Base-by-base conservation (phyloP, 345 rosid genomes). In the Citrus maxima region DNA sequence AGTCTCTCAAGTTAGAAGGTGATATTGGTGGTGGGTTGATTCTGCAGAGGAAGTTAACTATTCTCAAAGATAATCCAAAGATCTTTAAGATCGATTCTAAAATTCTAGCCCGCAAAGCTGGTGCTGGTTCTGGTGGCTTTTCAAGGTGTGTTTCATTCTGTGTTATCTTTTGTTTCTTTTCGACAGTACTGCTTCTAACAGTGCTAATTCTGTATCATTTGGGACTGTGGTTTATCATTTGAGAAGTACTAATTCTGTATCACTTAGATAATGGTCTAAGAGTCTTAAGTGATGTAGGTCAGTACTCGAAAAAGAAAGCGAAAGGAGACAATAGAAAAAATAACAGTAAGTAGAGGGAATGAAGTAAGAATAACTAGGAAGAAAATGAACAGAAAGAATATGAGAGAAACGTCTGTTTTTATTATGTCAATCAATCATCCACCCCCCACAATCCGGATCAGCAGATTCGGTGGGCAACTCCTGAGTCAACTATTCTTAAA, bases 111-210 rank as follows among this genome's bases (percentile, higher is more conserved):
- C 91, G 79, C 66, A 91, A 86, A 8, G 93, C 93, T 71, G 99
- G 95, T 85, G 93, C 99, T 81, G 96, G 99, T 59, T 95, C 98
- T 63, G 95, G 98, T 42, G 98, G 95, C 84, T 93, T 79, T 86
- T 93, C 98, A 84, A 93, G 98, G 98, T 93, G 66, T 81, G 83
- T 42, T 59, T 55, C 27, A 73, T 35, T 68, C 32, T 61, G 42
- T 77, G 6, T 64, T 38, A 5, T 51, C 75, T 58, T 56, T 25
- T 67, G 32, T 73, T 30, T 38, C 60, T 40, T 72, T 66, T 40
- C 81, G 14, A 21, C 56, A 12, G 28, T 1, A 13, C 7, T n/a
- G 10, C 71, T 37, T 27, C 32, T 62, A 62, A 28, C 8, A 62
- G 32, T 18, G 68, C 7, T 30, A 30, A 64, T 30, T 64, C 19